phyloP scores from a whole-genome alignment of 2,329 filamentous ascomycete species.

The Penicillium expansum region DNA sequence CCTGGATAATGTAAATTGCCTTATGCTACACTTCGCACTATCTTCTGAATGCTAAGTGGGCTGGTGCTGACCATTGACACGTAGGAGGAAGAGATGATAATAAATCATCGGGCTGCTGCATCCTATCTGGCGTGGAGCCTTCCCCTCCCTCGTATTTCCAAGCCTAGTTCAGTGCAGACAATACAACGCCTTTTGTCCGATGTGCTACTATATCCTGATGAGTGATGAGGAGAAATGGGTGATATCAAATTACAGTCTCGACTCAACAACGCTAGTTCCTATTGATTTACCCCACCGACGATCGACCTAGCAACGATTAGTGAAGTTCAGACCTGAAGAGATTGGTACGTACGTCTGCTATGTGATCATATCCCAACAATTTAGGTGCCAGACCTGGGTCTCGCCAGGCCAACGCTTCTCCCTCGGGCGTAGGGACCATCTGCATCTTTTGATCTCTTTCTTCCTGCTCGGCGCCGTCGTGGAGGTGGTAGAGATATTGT shows the following conservation, averaged over 20 bases:
- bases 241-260: slow-evolving; percentile 11
- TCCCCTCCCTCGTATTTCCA: too few species aligned
- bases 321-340: background rate
- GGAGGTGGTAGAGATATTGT: slow-evolving; percentile 61
- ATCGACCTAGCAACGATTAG: slow-evolving; percentile 10
- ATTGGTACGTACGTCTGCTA: slow-evolving; percentile 33
- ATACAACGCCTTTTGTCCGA: too few species aligned
- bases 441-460: slow-evolving; percentile 51
- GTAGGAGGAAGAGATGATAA: too few species aligned
- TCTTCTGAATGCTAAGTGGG: too few species aligned
- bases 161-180: too few species aligned
- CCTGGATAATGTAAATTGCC: too few species aligned
- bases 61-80: too few species aligned
- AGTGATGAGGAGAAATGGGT: background rate
- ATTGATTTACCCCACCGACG: slow-evolving; percentile 6
- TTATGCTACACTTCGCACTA: too few species aligned
- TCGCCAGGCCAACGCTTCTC: slow-evolving; percentile 46
- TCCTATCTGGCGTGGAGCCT: too few species aligned
- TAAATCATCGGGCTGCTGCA: too few species aligned
- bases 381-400: slow-evolving; percentile 41
- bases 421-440: slow-evolving; percentile 37
- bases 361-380: slow-evolving; percentile 43
- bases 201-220: too few species aligned
- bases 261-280: slow-evolving; percentile 3
- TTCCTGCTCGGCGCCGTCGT: slow-evolving; percentile 57